phyloP scores from a whole-genome alignment of 2,329 filamentous ascomycete species.

The Fusarium compactum region DNA sequence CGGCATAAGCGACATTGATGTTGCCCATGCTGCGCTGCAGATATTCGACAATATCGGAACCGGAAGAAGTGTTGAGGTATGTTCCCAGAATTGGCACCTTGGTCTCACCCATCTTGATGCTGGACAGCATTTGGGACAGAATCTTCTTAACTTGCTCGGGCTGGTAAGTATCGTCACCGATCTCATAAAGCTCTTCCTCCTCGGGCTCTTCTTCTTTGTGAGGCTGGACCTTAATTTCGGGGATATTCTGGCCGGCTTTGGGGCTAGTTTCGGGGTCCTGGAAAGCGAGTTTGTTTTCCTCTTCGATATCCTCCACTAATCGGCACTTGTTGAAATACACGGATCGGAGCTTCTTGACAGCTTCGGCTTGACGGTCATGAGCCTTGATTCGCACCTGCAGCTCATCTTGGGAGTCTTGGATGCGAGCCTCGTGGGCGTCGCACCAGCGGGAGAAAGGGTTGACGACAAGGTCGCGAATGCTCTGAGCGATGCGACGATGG shows the following conservation, averaged over 20 bases:
- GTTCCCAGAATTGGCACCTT: constrained; percentile 97
- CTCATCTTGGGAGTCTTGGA: constrained; percentile 95
- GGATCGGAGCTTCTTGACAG: constrained; percentile 91
- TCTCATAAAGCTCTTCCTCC: constrained; percentile 88
- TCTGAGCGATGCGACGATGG: constrained; percentile 95
- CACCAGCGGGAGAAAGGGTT: constrained; percentile 96
- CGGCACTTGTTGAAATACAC: constrained; percentile 99
- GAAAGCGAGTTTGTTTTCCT: constrained; percentile 98
- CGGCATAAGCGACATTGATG: constrained; percentile 87
- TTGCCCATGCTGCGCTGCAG: constrained; percentile 89
- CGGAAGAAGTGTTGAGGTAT: constrained; percentile 91
- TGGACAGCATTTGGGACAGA: constrained; percentile 85
- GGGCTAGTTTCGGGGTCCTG: constrained; percentile 84
- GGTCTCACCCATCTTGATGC: constrained; percentile 86
- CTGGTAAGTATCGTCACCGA: constrained; percentile 88
- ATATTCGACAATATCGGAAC: constrained; percentile 95
- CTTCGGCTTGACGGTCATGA: constrained; percentile 90
- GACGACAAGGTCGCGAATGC: constrained; percentile 95
- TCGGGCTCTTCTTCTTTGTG: constrained; percentile 73
- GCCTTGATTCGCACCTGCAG: constrained; percentile 90
- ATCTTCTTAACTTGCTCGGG: constrained; percentile 93
- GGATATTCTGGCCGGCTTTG: constrained; percentile 69
- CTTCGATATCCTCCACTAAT: constrained; percentile 93
- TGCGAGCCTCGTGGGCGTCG: constrained; percentile 89
- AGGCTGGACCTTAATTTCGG: constrained; percentile 88